Evolutionary conservation across 352 stramenopile species (phyloP), one percentile per base, ranked within the genome.

Genomic region (Globisporangium paroecandrum): DNA sequence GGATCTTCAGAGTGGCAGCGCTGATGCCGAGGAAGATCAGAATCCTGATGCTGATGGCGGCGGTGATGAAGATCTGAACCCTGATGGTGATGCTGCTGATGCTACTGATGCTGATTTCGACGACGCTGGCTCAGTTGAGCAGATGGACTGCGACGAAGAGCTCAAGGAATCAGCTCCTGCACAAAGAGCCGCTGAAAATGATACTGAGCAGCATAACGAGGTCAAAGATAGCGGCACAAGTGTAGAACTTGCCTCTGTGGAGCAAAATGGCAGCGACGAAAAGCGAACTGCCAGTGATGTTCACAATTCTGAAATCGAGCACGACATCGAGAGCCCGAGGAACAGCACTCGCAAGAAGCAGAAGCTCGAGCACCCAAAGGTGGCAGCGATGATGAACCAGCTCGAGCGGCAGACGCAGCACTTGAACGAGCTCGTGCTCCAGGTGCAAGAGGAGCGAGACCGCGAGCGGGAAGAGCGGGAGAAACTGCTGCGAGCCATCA

Each of bases 381-480:
- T 57, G 22, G 22, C 49, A 13, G 49, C 12, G 13, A 46, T 66
- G 29, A 36, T 41, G 47, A 8, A n/a, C 8, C 46, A 36, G 47
- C 47, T 66, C 12, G 47, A 66, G 47, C 59, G 58, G 47, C 61
- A 66, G 18, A 32, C 47, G 61, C 47, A 38, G 29, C 29, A 58
- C 20, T 24, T 66, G 46, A 59, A 66, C 13, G n/a, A 53, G 29
- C 61, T 66, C 24, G 47, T 59, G 47, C 47, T 47, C 0, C 61
- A 66, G 34, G 61, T 66, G 6, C 46, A 47, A 20, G 49, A 29
- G 8, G 54, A 66, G 43, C 61, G 61, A 32, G 29, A 66, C 3
- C 61, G 32, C 20, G 61, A 66, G 20, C 47, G 61, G 8, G 46
- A 59, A 25, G 61, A 66, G 47, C 49, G 61, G 27, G 32, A 66